Base-by-base conservation (phyloP, 1,139 yeast species). In the Trichomonascaceae sp. region DNA sequence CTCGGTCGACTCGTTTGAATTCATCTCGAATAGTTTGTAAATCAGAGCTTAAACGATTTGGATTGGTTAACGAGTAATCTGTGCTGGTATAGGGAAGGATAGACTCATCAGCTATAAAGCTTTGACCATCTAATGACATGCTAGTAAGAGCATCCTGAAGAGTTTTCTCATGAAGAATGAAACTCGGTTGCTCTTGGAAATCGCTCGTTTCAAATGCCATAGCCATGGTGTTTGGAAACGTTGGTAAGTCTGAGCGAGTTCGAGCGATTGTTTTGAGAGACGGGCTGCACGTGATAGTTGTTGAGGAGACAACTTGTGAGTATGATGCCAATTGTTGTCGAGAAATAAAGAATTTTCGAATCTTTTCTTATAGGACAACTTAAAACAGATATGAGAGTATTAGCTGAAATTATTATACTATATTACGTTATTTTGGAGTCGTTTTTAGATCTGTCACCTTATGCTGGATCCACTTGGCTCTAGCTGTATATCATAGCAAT, bases 71-170 rank as follows among this genome's bases (percentile, higher is more conserved):
- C 3, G 50, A 48, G 41, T 48, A 48, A n/a, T 48, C 45, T 8
- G 38, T 44, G 22, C 50, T 48, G 7, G 45, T 48, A 17, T 22
- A 39, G 17, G 50, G 50, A n/a, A 48, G 43, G 30, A 48, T 20
- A 43, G 50, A 48, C 2, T 48, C 50, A 24, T 48, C 50, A 12
- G 45, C 50, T 15, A 27, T 17, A 19, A 36, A 39, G 50, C 20
- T 48, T 39, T 9, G 30, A 13, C 17, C 41, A 15, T 43, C 44
- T 15, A 48, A 30, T 15, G 50, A 48, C 45, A 48, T 13, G 19
- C 39, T 44, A 10, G 19, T 15, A 6, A 48, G 38, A 20, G 50
- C 50, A 41, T 24, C 30, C 45, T 48, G 44, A 10, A 48, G 38
- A n/a, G 50, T 38, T 20, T 22, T 27, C 32, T 44, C 46, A 27